A percentile compares a stretch with the other conserved stretches of the same genome.
Evolutionary conservation across 1,139 yeast species (phyloP).

Genomic region (Yamadazyma spencermartinsiae): DNA sequence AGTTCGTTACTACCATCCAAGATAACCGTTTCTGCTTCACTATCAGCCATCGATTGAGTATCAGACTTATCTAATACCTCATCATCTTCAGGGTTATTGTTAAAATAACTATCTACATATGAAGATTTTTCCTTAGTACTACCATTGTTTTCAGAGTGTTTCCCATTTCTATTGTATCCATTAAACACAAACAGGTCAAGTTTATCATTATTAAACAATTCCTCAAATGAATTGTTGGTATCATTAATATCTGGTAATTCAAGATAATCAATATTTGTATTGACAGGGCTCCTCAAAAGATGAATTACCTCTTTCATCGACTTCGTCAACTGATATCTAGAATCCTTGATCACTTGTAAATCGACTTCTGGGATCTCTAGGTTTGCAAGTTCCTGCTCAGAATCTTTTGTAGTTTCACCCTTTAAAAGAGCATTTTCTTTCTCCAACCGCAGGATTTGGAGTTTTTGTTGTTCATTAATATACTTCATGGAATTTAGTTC

Average conservation of each 20-base stretch:
- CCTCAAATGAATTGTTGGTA: constrained; percentile 18
- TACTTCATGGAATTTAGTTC: constrained; percentile 49
- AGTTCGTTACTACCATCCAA: constrained; percentile 21
- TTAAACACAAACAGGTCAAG: constrained; percentile 16
- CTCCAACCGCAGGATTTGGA: constrained; percentile 32
- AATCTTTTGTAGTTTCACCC: neutral
- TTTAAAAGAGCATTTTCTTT: constrained; percentile 10
- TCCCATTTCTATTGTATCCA: constrained; percentile 10
- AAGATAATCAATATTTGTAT: constrained; percentile 16
- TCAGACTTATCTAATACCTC: constrained; percentile 3
- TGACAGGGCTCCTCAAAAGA: constrained; percentile 38
- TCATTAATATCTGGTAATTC: constrained; percentile 17
- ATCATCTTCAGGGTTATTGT: constrained; percentile 1
- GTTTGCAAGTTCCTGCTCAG: neutral
- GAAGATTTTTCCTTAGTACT: constrained; percentile 5
- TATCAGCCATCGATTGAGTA: constrained; percentile 14
- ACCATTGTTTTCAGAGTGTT: neutral
- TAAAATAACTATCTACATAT: constrained; percentile 11
- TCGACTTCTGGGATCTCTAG: constrained; percentile 40
- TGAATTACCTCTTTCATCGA: constrained; percentile 46
- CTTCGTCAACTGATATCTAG: constrained; percentile 39
- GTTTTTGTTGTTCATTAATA: constrained; percentile 36
- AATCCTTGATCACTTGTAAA: constrained; percentile 36
- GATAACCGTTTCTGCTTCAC: constrained; percentile 28
- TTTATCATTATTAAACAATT: constrained; percentile 18